Conservation (phyloP, 1,284 basidiomycete species). For the Mycena sp. region DNA sequence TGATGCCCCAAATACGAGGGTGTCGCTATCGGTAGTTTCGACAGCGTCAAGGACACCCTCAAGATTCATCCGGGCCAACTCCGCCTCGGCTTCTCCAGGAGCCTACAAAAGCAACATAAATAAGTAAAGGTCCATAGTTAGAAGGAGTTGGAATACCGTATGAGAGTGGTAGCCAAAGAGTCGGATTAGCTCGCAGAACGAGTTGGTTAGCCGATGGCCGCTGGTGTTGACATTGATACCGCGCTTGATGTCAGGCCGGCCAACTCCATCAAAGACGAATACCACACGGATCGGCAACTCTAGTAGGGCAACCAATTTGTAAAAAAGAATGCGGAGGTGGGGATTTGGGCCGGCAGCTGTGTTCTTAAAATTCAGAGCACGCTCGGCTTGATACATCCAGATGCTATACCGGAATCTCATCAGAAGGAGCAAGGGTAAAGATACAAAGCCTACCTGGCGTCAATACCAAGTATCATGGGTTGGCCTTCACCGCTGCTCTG, state of each 20-base stretch:
- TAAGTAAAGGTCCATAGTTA: background rate
- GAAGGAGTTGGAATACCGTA: constrained; percentile 28
- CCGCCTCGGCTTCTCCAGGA: constrained; percentile 96
- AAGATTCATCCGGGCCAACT: constrained; percentile 86
- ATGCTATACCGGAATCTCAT: no score
- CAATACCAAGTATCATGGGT: no score
- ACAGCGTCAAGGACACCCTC: constrained; percentile 88
- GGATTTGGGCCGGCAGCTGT: constrained; percentile 39
- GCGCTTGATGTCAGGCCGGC: constrained; percentile 34
- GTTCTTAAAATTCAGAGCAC: no score
- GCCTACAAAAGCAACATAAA: constrained; percentile 57
- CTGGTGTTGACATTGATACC: constrained; percentile 25
- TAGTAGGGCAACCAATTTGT: constrained; percentile 29
- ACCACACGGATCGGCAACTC: constrained; percentile 29
- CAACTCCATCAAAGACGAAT: constrained; percentile 41
- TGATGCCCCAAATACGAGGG: constrained; percentile 87
- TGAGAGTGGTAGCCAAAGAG: constrained; percentile 37
- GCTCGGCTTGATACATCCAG: no score
- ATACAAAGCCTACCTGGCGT: no score
- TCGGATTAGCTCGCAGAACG: constrained; percentile 31
- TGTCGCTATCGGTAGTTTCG: constrained; percentile 93
- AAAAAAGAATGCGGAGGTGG: constrained; percentile 35
- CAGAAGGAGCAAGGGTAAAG: no score
- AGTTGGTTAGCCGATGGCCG: constrained; percentile 29
- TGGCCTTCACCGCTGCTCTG: no score